These are phyloP conservation scores for Exophiala sp. DNA, from an alignment of 2,329 filamentous ascomycete species.

Conservation along the genomic window DNA sequence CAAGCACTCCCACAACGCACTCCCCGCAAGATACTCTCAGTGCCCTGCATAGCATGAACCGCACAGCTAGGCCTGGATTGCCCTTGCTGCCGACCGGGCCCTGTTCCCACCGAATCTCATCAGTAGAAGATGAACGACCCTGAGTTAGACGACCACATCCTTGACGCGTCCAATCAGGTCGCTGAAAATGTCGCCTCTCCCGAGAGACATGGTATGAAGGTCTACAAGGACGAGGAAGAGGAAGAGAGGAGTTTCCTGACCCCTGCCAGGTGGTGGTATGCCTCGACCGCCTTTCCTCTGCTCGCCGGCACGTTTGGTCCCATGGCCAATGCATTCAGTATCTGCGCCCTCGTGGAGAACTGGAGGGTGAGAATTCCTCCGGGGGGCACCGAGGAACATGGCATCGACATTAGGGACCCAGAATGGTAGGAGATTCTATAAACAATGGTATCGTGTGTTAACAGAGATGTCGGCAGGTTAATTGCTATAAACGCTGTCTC, in stretches of 20 bases:
- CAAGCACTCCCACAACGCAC: too few relatives aligned
- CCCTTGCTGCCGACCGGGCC: background rate
- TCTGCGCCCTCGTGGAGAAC: conserved; percentile 51
- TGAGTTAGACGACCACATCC: conserved; percentile 47
- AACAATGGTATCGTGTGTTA: background rate
- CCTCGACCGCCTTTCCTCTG: conserved; percentile 53
- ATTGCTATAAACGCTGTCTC: conserved; percentile 53
- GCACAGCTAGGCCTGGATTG: background rate
- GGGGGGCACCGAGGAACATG: conserved; percentile 41
- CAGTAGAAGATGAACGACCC: conserved; percentile 47
- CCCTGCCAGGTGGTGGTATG: conserved; percentile 53
- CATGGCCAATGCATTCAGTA: conserved; percentile 50
- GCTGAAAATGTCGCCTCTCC: conserved; percentile 34
- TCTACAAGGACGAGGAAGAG: conserved; percentile 21
- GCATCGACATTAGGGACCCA: conserved; percentile 47
- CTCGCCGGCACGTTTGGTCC: conserved; percentile 52
- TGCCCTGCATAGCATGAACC: background rate
- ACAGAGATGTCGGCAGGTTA: conserved; percentile 35
- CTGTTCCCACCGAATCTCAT: background rate
- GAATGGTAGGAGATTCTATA: conserved; percentile 39
- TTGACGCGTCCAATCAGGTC: conserved; percentile 43
- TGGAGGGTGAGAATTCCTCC: conserved; percentile 51
- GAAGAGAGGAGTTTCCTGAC: conserved; percentile 27
- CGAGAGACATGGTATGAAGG: conserved; percentile 1
- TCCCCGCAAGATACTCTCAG: too few relatives aligned